These are phyloP conservation scores for Colletotrichum agaves DNA, from an alignment of 2,329 filamentous ascomycete genomes.

Conservation along the genomic window DNA sequence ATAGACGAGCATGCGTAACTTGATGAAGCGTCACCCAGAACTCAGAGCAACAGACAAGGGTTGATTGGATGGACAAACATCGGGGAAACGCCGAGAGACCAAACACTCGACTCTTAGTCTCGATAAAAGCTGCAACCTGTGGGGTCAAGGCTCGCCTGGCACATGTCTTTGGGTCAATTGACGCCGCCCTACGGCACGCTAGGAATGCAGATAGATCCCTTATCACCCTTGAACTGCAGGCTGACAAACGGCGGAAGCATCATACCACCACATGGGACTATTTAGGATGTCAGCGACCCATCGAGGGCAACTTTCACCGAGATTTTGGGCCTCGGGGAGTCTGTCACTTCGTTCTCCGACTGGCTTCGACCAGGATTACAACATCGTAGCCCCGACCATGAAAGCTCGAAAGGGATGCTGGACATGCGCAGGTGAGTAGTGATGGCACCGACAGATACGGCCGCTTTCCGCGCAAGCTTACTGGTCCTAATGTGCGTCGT, in stretches of 20 bases:
- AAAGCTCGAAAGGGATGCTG: constrained; percentile 17
- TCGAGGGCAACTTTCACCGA: constrained; percentile 13
- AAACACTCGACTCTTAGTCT: neutral
- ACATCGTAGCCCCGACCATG: neutral
- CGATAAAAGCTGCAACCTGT: constrained; percentile 21
- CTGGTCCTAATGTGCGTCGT: neutral
- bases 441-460: rapidly evolving
- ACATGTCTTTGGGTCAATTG: too few relatives aligned
- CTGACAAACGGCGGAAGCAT: constrained; percentile 7
- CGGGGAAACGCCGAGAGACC: rapidly evolving
- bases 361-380: too few relatives aligned
- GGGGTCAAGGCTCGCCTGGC: neutral
- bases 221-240: too few relatives aligned
- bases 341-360: too few relatives aligned
- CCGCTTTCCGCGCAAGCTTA: rapidly evolving
- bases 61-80: neutral
- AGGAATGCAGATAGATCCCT: neutral
- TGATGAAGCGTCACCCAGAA: too few relatives aligned
- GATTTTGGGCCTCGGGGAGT: neutral
- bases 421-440: constrained; percentile 31
- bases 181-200: too few relatives aligned
- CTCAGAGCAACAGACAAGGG: too few relatives aligned
- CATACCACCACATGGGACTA: neutral
- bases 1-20: too few relatives aligned
- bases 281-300: constrained; percentile 9